Percentiles rank a stretch among this genome's conserved stretches.
These are phyloP conservation scores for Reticulascus tulasneorum DNA, from an alignment of 2,329 filamentous ascomycete genomes.

Conservation along the genomic window DNA sequence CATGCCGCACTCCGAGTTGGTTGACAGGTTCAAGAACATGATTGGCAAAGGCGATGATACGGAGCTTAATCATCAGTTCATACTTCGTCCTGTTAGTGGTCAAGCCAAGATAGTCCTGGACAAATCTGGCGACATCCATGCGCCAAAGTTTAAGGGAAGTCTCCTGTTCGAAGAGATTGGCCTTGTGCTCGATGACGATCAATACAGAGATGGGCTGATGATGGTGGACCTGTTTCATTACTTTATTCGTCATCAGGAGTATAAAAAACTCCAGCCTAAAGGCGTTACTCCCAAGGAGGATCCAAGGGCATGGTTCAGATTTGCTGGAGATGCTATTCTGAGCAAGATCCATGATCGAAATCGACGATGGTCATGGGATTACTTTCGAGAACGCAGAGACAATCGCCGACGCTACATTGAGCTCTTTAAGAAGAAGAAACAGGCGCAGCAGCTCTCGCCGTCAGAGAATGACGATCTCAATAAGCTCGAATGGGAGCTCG, in stretches of 20 bases:
- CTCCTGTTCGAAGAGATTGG: constrained; percentile 96
- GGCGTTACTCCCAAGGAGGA: constrained; percentile 78
- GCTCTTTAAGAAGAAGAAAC: constrained; percentile 91
- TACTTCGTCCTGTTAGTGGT: constrained; percentile 91
- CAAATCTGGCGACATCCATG: constrained; percentile 77
- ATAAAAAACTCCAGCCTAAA: constrained; percentile 88
- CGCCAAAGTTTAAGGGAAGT: constrained; percentile 84
- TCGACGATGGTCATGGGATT: constrained; percentile 91
- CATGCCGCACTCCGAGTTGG: constrained; percentile 70
- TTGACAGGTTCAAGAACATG: constrained; percentile 71
- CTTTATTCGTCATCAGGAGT: constrained; percentile 95
- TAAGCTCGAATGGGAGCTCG: constrained; percentile 78
- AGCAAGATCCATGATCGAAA: constrained; percentile 95
- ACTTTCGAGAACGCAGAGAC: constrained; percentile 87
- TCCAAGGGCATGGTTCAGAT: constrained; percentile 85
- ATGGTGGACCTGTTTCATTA: constrained; percentile 98
- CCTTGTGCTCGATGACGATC: constrained; percentile 93
- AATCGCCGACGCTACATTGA: constrained; percentile 86
- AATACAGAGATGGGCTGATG: constrained; percentile 97
- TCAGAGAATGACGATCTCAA: constrained; percentile 71
- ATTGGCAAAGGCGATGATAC: constrained; percentile 68
- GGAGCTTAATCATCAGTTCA: constrained; percentile 73
- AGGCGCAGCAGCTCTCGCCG: constrained; percentile 64
- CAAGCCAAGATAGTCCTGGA: constrained; percentile 92
- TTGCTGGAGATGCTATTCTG: constrained; percentile 84